Evolutionary conservation across 1,139 yeast genomes (phyloP).

Genomic region (Candida tropicalis): DNA sequence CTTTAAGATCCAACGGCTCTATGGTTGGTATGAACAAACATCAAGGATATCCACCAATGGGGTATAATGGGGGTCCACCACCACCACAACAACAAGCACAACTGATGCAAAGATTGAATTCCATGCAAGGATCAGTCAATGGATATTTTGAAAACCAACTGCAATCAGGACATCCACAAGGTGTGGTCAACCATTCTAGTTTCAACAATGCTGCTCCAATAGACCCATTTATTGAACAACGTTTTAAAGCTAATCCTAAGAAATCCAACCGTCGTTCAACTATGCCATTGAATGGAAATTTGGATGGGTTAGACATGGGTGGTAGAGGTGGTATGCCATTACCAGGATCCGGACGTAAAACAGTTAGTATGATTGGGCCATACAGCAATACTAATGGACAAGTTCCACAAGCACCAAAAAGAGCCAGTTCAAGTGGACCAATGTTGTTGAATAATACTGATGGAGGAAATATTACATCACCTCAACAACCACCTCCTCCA

Average conservation of each 20-base stretch:
- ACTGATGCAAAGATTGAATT: constrained; percentile 15
- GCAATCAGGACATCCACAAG: constrained; percentile 12
- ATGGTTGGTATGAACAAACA: constrained; percentile 14
- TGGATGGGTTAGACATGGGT: constrained; percentile 47
- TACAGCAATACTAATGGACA: constrained; percentile 1
- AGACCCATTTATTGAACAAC: constrained; percentile 29
- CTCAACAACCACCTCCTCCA: constrained; percentile 15
- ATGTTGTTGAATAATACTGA: constrained; percentile 4
- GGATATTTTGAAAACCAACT: constrained; percentile 5
- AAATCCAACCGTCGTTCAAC: constrained; percentile 40
- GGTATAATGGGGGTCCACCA: constrained; percentile 12
- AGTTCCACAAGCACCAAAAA: constrained; percentile 10
- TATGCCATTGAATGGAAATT: constrained; percentile 36
- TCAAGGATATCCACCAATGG: constrained; percentile 15
- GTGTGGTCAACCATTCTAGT: constrained; percentile 11
- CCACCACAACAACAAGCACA: constrained; percentile 7
- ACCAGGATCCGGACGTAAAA: constrained; percentile 27
- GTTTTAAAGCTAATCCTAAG: constrained; percentile 31
- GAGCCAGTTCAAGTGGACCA: constrained; percentile 3
- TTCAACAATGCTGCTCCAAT: constrained; percentile 24
- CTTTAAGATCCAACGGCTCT: constrained; percentile 20
- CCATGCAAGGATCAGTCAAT: constrained; percentile 10
- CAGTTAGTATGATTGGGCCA: constrained; percentile 15
- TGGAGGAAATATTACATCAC: constrained; percentile 13
- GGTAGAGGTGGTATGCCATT: constrained; percentile 56